phyloP scores from a whole-genome alignment of 2,329 filamentous ascomycete species.

The Diaporthe citri region DNA sequence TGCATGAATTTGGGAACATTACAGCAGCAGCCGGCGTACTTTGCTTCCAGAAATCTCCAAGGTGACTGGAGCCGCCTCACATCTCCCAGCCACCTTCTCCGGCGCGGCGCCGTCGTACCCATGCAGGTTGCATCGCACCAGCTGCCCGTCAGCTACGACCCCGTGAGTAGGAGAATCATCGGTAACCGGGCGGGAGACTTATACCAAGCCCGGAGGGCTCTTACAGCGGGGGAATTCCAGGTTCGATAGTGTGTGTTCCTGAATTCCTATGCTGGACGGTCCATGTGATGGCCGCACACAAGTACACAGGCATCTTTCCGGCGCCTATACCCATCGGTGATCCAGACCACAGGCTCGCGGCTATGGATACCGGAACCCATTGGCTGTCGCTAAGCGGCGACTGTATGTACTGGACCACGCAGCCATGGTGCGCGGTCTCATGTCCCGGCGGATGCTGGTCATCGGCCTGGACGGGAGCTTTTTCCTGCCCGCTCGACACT shows the following conservation, averaged over 20 bases:
- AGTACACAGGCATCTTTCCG: background rate
- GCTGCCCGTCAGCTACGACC: conserved; percentile 18
- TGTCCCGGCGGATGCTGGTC: background rate
- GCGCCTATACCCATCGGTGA: too few relatives aligned
- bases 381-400: background rate
- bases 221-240: background rate
- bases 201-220: background rate
- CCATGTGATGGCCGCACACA: background rate
- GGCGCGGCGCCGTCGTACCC: conserved; percentile 18
- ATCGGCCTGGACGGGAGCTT: background rate
- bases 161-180: conserved; percentile 11
- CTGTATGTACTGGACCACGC: background rate
- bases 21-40: background rate
- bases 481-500: background rate
- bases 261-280: background rate
- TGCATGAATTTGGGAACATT: conserved; percentile 19
- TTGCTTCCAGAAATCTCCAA: background rate
- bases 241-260: background rate
- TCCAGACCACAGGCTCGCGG: background rate
- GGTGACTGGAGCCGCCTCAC: background rate
- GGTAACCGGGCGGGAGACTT: conserved; percentile 18
- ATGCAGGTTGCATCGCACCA: conserved; percentile 14
- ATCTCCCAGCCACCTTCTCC: background rate
- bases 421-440: background rate
- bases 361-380: background rate